These are phyloP conservation scores for Flaveria bidentis DNA, from an alignment of 129 eudicot genomes.

Conservation along the genomic window DNA sequence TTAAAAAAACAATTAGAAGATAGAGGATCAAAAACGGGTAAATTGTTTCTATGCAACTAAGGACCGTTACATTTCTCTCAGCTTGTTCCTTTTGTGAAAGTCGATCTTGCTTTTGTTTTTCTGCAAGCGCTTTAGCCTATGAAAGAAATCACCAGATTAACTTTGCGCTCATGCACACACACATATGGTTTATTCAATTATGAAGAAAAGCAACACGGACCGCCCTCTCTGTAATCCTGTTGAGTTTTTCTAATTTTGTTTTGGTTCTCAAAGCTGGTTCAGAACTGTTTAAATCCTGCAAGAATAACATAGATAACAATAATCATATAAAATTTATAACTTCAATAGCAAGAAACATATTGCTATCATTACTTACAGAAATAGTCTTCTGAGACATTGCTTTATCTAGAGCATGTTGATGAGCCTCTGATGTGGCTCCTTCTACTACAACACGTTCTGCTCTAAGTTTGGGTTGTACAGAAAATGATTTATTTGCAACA, in stretches of 20 bases:
- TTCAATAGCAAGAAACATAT: constrained; percentile 20
- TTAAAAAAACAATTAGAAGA: not conserved
- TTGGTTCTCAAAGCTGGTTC: constrained; percentile 73
- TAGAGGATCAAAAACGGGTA: constrained; percentile 6
- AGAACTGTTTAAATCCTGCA: constrained; percentile 62
- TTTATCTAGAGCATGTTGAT: constrained; percentile 89
- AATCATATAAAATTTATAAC: constrained; percentile 6
- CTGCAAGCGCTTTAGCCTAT: constrained; percentile 92
- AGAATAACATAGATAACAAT: constrained; percentile 16
- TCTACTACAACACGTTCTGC: constrained; percentile 96
- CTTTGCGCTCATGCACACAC: not conserved
- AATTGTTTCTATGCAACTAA: not conserved
- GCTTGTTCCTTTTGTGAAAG: constrained; percentile 88
- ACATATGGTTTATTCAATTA: not conserved
- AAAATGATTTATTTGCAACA: constrained; percentile 28
- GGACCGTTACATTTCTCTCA: constrained; percentile 68
- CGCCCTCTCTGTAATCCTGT: constrained; percentile 72
- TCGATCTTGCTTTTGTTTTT: constrained; percentile 80
- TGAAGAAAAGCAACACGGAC: constrained; percentile 39
- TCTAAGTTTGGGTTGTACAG: constrained; percentile 65
- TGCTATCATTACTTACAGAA: constrained; percentile 42
- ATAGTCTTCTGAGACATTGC: constrained; percentile 56
- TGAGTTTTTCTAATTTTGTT: constrained; percentile 72
- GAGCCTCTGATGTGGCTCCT: constrained; percentile 87
- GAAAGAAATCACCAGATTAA: constrained; percentile 30